These are phyloP conservation scores for Penicillium sp. DNA, from an alignment of 2,329 filamentous ascomycete genomes.

Conservation along the genomic window DNA sequence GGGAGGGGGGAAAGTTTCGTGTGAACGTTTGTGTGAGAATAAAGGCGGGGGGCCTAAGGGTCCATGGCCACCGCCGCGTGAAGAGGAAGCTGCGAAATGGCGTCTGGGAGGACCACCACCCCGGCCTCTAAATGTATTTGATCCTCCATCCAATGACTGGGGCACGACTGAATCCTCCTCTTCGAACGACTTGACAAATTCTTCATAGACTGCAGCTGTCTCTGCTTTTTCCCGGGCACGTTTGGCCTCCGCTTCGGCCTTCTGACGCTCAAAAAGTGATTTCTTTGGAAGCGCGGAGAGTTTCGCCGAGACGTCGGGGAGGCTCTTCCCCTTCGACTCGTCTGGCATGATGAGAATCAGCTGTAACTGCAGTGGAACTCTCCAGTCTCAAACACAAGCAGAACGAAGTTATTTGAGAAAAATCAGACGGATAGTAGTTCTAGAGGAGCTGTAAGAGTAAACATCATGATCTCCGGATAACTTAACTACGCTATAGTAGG, in stretches of 20 bases:
- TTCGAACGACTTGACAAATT: constrained; percentile 73
- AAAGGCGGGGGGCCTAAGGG: constrained; percentile 45
- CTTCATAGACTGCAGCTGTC: constrained; percentile 79
- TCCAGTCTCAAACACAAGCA: not conserved
- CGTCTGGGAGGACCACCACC: constrained; percentile 51
- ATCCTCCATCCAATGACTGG: constrained; percentile 22
- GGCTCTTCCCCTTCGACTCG: constrained; percentile 44
- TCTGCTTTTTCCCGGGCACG: constrained; percentile 79
- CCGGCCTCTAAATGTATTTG: constrained; percentile 31
- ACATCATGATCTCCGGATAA: not conserved
- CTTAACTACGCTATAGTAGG: not conserved
- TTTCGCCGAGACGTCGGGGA: constrained; percentile 73
- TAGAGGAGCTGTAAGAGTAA: not conserved
- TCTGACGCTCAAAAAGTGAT: constrained; percentile 83
- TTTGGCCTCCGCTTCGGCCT: constrained; percentile 86
- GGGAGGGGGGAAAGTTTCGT: constrained; percentile 39
- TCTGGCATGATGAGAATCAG: constrained; percentile 35
- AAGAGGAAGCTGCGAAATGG: constrained; percentile 55
- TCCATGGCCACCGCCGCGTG: constrained; percentile 50
- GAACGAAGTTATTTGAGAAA: not conserved
- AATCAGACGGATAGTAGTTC: not conserved
- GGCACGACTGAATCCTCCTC: constrained; percentile 37
- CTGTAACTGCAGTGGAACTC: constrained; percentile 23
- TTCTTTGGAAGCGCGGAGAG: constrained; percentile 77
- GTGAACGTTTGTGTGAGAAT: constrained; percentile 44